These are phyloP conservation scores for Naganishia cerealis DNA, from an alignment of 1,284 basidiomycete genomes.

Conservation along the genomic window DNA sequence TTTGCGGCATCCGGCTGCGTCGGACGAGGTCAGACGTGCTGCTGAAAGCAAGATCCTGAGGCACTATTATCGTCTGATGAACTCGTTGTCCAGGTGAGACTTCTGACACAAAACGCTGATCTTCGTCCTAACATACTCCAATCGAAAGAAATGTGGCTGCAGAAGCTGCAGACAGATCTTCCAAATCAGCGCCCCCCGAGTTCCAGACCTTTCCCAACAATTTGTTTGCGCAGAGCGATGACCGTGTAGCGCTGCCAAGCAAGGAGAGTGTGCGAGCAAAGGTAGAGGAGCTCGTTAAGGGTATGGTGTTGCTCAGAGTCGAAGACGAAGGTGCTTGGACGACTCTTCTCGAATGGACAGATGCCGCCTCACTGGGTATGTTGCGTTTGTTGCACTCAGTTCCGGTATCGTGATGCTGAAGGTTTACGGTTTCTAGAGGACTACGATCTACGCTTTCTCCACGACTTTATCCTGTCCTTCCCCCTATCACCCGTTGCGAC, in stretches of 20 bases:
- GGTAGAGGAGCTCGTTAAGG: constrained; percentile 50
- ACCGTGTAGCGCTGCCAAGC: constrained; percentile 56
- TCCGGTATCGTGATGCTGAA: constrained; percentile 15
- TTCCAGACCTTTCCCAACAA: constrained; percentile 14
- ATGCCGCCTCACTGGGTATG: constrained; percentile 69
- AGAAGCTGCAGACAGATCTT: background rate
- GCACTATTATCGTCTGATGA: constrained; percentile 40
- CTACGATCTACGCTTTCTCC: constrained; percentile 66
- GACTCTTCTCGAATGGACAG: constrained; percentile 71
- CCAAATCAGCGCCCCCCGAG: background rate
- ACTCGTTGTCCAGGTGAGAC: constrained; percentile 28
- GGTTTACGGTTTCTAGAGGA: constrained; percentile 56
- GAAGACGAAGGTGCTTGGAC: constrained; percentile 50
- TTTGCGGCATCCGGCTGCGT: constrained; percentile 71
- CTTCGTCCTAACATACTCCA: background rate
- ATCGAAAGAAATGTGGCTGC: background rate
- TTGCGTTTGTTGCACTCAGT: constrained; percentile 31
- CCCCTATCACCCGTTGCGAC: constrained; percentile 62
- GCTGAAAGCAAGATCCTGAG: constrained; percentile 71
- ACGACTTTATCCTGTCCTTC: constrained; percentile 69
- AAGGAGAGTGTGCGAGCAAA: constrained; percentile 51
- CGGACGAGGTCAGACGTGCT: constrained; percentile 67
- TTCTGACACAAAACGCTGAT: background rate
- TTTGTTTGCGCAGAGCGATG: constrained; percentile 9
- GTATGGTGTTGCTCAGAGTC: constrained; percentile 49